Evolutionary conservation across 2,329 filamentous ascomycete species (phyloP), one percentile per base, ranked within the genome.

Genomic region (Escovopsis sp.): DNA sequence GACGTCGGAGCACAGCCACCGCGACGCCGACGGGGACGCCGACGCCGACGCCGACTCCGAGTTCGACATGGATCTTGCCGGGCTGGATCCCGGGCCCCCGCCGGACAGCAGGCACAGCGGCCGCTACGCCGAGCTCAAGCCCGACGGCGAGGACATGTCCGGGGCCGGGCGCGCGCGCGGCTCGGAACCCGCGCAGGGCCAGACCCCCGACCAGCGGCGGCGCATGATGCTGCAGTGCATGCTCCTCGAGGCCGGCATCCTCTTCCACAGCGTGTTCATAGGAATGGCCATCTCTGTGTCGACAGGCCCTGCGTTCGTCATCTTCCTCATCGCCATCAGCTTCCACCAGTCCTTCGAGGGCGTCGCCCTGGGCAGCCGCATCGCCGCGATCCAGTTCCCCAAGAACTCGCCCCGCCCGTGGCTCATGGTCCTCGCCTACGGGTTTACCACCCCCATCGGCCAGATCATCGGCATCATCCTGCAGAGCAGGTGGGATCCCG

Each of bases 311-410:
- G 76, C 81, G 1, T 91, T 91, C 54, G 67, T 85, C 35, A 81
- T 89, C 11, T 83, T 91, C 48, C 67, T 91, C 0, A 69, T 88
- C 27, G 84, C 84, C 39, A 87, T 91, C 47, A 77, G 75, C 48
- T 88, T 89, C 60, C 84, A 91, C 54, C 83, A 94, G 63, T 86
- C 83, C 1, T 94, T 94, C 49, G 86, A 94, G 63, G 86, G 86
- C 2, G 76, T 94, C 12, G 86, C 86, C 0, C 73, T 94, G 5
- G 86, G 86, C 7, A 83, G 83, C 35, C 81, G 86, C 44, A 94
- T 94, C 51, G 83, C 85, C 0, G 81, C 83, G 9, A 76, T 94
- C 25, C 77, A 81, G 57, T 94, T 95, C 53, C 75, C 83, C 0
- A 71, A 72, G 15, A 71, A 72, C 3, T 89, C 84, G 0, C 63